A percentile compares a stretch with the other conserved stretches of the same genome.
Conservation (phyloP, 106 monocot genomes). For the Agapanthus africanus region DNA sequence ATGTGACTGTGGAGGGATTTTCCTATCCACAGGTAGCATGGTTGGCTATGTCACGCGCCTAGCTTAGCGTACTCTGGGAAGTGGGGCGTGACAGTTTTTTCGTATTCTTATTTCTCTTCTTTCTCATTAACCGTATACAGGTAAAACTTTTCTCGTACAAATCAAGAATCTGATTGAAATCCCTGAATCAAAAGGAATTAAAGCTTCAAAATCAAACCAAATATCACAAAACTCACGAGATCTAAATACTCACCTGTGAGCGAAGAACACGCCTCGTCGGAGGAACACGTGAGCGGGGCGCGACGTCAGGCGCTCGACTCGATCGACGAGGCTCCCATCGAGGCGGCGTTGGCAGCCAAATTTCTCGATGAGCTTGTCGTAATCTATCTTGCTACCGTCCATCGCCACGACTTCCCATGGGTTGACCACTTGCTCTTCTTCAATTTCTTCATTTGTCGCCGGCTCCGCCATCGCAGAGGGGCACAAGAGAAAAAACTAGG, state of each 20-base stretch:
- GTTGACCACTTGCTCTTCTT: constrained; percentile 71
- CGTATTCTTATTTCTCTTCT: too few relatives aligned
- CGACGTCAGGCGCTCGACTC: constrained; percentile 74
- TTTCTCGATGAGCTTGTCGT: constrained; percentile 93
- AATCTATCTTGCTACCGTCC: constrained; percentile 89
- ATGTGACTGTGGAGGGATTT: too few relatives aligned
- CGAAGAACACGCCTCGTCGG: constrained; percentile 96
- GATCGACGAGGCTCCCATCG: constrained; percentile 40
- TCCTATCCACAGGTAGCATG: too few relatives aligned
- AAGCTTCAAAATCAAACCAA: too few relatives aligned
- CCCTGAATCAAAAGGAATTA: too few relatives aligned
- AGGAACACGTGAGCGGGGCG: constrained; percentile 86
- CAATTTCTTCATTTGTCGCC: too few relatives aligned
- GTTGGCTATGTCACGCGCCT: too few relatives aligned
- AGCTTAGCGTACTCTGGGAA: too few relatives aligned
- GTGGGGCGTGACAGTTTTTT: too few relatives aligned
- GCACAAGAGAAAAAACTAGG: too few relatives aligned
- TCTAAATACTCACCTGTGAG: constrained; percentile 49
- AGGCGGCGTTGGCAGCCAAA: constrained; percentile 95
- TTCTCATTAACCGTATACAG: constrained; percentile 92
- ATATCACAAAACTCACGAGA: too few relatives aligned
- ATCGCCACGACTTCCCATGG: constrained; percentile 93
- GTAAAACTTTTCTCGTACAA: constrained; percentile 92
- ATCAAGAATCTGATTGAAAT: constrained; percentile 83
- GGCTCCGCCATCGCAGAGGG: too few relatives aligned